Percentiles rank a stretch among this genome's conserved stretches.
Conservation (phyloP, 1,139 yeast genomes). For the Yamadazyma mexicana region DNA sequence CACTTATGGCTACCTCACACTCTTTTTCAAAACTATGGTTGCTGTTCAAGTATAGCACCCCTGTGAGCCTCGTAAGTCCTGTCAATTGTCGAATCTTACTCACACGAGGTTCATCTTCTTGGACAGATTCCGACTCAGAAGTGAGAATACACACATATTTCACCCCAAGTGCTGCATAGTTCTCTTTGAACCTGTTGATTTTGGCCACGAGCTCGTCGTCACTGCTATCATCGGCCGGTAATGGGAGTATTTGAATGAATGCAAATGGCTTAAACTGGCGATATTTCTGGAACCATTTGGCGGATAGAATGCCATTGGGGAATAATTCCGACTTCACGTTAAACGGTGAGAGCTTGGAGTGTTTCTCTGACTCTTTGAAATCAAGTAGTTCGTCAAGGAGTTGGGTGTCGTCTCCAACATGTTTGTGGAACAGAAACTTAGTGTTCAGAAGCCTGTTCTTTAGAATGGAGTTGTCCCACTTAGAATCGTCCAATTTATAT, state of each 20-base stretch:
- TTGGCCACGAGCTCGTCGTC: conserved; percentile 18
- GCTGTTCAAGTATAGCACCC: conserved; percentile 23
- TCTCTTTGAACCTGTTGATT: conserved; percentile 20
- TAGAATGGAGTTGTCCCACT: conserved; percentile 45
- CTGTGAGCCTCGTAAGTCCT: conserved; percentile 30
- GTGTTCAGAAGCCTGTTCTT: conserved; percentile 37
- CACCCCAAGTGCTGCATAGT: conserved; percentile 20
- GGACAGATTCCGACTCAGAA: conserved; percentile 16
- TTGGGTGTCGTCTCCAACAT: conserved; percentile 5
- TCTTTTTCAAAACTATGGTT: conserved; percentile 22
- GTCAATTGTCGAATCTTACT: conserved; percentile 28
- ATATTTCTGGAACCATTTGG: conserved; percentile 40
- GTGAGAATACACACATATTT: conserved; percentile 32
- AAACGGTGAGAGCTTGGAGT: conserved; percentile 40
- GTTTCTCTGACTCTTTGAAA: conserved; percentile 16
- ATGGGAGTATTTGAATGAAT: conserved; percentile 21
- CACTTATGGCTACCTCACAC: conserved; percentile 27
- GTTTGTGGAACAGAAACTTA: conserved; percentile 29
- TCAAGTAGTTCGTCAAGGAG: conserved; percentile 1
- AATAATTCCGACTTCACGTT: conserved; percentile 35
- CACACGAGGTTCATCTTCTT: conserved; percentile 20
- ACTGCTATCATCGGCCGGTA: conserved; percentile 16
- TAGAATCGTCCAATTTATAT: conserved; percentile 21
- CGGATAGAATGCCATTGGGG: conserved; percentile 44
- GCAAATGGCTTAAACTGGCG: conserved; percentile 34